Evolutionary conservation across 208 protist species (phyloP), one percentile per base, ranked within the genome.

Genomic region (Trichomonas tenax): DNA sequence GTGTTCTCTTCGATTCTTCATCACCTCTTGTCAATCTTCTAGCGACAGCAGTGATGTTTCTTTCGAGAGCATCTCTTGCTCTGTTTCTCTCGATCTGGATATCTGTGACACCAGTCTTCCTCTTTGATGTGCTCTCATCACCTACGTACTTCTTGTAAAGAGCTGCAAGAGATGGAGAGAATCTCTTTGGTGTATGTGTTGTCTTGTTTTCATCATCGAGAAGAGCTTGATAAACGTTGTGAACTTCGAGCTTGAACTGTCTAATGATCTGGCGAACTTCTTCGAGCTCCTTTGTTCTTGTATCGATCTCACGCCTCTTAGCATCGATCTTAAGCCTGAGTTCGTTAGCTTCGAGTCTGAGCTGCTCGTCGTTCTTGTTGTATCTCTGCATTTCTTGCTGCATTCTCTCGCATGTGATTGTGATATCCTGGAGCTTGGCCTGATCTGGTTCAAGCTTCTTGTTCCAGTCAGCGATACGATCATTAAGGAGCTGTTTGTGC

Each of bases 1-100:
- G 41, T 90, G 34, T 26, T 90, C 82, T 45, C 17, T 17, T 38
- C 31, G 34, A 36, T 48, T 90, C 82, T 90, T 90, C 82, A 48
- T 90, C 41, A 38, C 82, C 41, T 90, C 82, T 90, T 2, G 10
- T n/a, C 1, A 90, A 31, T 48, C 82, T 45, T 90, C 41, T 90
- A n/a, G 82, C 82, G 34, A 90, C 41, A 48, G 82, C 82, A n/a
- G 82, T 90, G n/a, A 90, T 90, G 41, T 90, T 90, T 90, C 82
- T 90, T 48, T 90, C 82, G 17, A 90, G 82, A 1, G 82, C 82
- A 90, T 90, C 82, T 45, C 82, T 45, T 48, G 45, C 40, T 90
- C 82, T 90, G 41, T 90, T 90, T 48, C 82, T 45, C 41, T 90
- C 82, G 3, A 90, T 36, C 48, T 90, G 82, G 3, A 48, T 90